A percentile compares a stretch with the other conserved stretches of the same genome.
Evolutionary conservation across 805 yeast genomes (phyloP).

Genomic region (Kluyveromyces lactis): DNA sequence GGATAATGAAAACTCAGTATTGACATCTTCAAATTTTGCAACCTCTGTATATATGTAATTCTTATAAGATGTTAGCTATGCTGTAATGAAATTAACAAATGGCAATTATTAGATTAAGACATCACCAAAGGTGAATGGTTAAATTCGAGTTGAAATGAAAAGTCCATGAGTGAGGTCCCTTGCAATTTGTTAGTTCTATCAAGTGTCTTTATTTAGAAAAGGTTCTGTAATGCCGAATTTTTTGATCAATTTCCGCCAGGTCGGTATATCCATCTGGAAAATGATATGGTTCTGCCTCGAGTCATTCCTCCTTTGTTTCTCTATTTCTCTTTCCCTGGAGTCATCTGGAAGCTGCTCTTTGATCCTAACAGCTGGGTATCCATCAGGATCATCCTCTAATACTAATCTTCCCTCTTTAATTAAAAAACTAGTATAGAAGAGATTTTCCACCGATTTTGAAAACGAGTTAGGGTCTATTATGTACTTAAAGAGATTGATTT

Average conservation of each 20-base stretch:
- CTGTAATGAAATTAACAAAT: too few relatives aligned
- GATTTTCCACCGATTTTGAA: slow-evolving; percentile 71
- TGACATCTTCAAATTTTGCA: too few relatives aligned
- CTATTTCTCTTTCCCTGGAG: slow-evolving; percentile 17
- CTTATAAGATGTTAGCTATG: too few relatives aligned
- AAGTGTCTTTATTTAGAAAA: slow-evolving; percentile 27
- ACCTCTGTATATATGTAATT: too few relatives aligned
- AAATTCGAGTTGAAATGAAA: too few relatives aligned
- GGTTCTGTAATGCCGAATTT: slow-evolving; percentile 48
- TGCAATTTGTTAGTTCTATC: too few relatives aligned
- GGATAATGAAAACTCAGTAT: too few relatives aligned
- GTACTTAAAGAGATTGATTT: slow-evolving; percentile 54
- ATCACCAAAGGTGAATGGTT: too few relatives aligned
- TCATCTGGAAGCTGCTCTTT: slow-evolving; percentile 25
- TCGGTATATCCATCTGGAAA: slow-evolving; percentile 55
- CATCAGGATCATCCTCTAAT: slow-evolving; percentile 44
- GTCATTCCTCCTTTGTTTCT: slow-evolving; percentile 20
- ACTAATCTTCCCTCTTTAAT: slow-evolving; percentile 62
- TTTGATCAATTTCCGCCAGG: slow-evolving; percentile 55
- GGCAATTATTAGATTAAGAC: too few relatives aligned
- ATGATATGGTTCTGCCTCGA: slow-evolving; percentile 51
- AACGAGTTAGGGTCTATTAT: slow-evolving; percentile 71
- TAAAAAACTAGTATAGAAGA: slow-evolving; percentile 75
- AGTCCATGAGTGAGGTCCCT: too few relatives aligned
- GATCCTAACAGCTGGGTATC: slow-evolving; percentile 34